These are phyloP conservation scores for Pelargonium myrrhifolium DNA, from an alignment of 441 rosid genomes.

Conservation along the genomic window DNA sequence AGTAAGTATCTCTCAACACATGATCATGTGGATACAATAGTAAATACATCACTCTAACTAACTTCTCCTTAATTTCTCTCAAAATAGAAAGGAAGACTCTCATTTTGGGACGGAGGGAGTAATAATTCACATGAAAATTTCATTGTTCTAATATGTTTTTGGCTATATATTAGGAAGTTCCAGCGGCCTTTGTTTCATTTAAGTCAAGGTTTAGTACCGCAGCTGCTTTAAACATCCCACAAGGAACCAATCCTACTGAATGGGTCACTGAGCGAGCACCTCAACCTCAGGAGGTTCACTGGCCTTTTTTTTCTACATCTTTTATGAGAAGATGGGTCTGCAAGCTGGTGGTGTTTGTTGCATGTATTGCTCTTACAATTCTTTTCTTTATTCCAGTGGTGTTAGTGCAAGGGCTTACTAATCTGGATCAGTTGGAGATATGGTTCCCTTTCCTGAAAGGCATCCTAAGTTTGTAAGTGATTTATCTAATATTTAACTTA, in stretches of 20 bases:
- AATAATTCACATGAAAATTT: not conserved
- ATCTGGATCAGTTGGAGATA: slow-evolving; percentile 66
- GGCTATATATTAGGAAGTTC: slow-evolving; percentile 55
- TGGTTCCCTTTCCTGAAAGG: slow-evolving; percentile 73
- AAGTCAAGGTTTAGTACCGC: slow-evolving; percentile 77
- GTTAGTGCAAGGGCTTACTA: slow-evolving; percentile 84
- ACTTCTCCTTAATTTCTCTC: too few relatives aligned
- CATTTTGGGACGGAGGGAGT: too few relatives aligned
- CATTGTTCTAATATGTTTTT: slow-evolving; percentile 3
- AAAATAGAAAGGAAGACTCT: too few relatives aligned
- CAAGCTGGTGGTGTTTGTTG: slow-evolving; percentile 45
- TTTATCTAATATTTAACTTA: not conserved
- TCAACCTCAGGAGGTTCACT: slow-evolving; percentile 70
- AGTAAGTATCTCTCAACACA: too few relatives aligned
- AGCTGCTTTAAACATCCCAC: slow-evolving; percentile 62
- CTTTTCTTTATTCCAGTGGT: slow-evolving; percentile 72
- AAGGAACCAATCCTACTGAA: slow-evolving; percentile 67
- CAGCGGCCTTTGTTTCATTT: slow-evolving; percentile 89
- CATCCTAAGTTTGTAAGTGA: slow-evolving; percentile 59
- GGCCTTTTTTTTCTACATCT: slow-evolving; percentile 80
- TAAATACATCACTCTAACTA: too few relatives aligned
- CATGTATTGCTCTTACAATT: slow-evolving; percentile 45
- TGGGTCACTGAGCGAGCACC: slow-evolving; percentile 93
- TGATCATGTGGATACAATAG: too few relatives aligned
- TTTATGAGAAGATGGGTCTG: slow-evolving; percentile 68